Base-by-base conservation (phyloP, 805 yeast species). In the Schizosaccharomyces octosporus region DNA sequence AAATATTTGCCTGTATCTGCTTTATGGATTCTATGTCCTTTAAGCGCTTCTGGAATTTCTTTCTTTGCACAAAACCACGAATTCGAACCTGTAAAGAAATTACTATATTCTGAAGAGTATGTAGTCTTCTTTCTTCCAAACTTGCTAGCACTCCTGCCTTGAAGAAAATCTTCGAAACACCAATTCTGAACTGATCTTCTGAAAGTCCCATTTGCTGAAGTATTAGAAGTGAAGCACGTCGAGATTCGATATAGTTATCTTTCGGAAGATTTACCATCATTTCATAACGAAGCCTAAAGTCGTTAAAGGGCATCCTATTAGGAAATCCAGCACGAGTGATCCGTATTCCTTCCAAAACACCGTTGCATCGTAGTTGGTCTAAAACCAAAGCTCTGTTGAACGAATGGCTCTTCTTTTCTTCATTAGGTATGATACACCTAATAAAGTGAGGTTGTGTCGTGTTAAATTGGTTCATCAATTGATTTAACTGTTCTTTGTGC, bases 241-340 rank as follows among this genome's bases (percentile, higher is more conserved):
- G 87, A 63, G 78, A 75, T 63, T 80, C 78, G 21, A 68, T 68
- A 5, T 73, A 67, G 61, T 59, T 43, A 15, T 29, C 32, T 29
- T 19, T 41, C 17, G 41, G 31, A 31, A 31, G n/a, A 36, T 57
- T 31, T 9, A 39, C 48, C 31, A 93, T 73, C n/a, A 89, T 79
- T 39, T 79, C 79, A 69, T 93, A 93, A 61, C 95, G 77, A 48
- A 75, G 76, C 61, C 78, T 80, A 72, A 93, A 93, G 59, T 87
- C 90, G 57, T 82, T 79, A 71, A 89, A 90, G 36, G 82, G 80
- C 69, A 90, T 81, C 65, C 96, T 79, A 71, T 93, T 93, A 4
- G 99, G 99, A 71, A 84, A 93, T 1, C 99, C 99, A 7, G 95
- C 87, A 65, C 99, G 79, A 0, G 97, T 95, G 63, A 93, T 93